Evolutionary conservation across 176 grass and related monocot genomes (phyloP), one percentile per base, ranked within the genome.

Genomic region (Zoysia pacifica): DNA sequence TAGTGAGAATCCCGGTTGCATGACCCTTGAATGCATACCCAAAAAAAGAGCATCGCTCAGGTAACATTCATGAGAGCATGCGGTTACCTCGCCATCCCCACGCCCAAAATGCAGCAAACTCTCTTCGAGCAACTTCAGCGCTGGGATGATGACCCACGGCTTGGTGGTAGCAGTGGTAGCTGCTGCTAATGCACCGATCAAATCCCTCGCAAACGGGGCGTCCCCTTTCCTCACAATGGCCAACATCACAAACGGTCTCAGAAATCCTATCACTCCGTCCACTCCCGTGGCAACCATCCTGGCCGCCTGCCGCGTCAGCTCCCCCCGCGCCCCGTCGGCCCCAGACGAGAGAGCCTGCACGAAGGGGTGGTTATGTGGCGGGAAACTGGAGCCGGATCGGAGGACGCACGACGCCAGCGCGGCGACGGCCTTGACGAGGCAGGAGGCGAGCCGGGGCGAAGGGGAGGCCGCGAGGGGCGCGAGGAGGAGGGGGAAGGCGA

Each of bases 171-270:
- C 74, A 53, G 52, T 15, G 36, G 79, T 67, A 52, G 86, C 35
- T 13, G 76, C 89, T 0, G 83, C 85, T 14, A 93, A 11, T 20
- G 82, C 73, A 15, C 54, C 69, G 35, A 90, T 83, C 83, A 90
- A 90, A 86, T 90, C 88, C 70, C 62, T 79, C 15, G 16, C 86
- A 56, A 90, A 76, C 28, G 50, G 19, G 2, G 74, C 51, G 48
- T 83, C 77, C 56, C 77, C 82, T 9, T 85, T 90, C 54, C 75
- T 87, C 68, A 93, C 81, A 40, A 88, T 73, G 2, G 82, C 45
- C 35, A 86, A 93, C 66, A 83, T 72, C 60, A 93, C 39, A 51
- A 93, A 90, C 18, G 91, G 79, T 75, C 79, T 83, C 42, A 93
- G 65, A 56, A 93, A 90, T 62, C 35, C 75, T 37, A 80, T 41